A percentile compares a stretch with the other conserved stretches of the same genome.
phyloP scores from a whole-genome alignment of 495 filamentous ascomycete species.

The Aspergillus sparsus region DNA sequence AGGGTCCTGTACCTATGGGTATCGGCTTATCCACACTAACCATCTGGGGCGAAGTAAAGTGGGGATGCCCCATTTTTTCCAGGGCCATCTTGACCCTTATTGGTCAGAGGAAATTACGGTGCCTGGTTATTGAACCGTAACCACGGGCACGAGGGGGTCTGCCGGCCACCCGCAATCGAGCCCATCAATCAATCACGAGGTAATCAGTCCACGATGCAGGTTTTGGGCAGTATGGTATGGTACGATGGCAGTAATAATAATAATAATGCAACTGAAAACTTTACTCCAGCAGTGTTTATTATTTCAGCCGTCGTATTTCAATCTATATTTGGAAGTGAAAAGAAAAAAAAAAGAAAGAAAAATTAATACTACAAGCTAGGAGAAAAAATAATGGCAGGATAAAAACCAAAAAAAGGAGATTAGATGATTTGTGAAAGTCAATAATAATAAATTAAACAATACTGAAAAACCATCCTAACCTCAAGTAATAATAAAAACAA shows the following conservation, averaged over 20 bases:
- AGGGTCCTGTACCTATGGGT: conserved; percentile 14
- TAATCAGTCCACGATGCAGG: conserved; percentile 3
- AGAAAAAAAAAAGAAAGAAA: background rate
- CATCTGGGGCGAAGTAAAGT: background rate
- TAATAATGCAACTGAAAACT: background rate
- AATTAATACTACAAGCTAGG: background rate
- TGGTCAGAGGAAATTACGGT: conserved; percentile 20
- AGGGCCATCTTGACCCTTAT: conserved; percentile 6
- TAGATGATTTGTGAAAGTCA: no score
- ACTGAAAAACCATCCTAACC: no score
- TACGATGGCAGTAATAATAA: background rate
- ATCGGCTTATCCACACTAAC: conserved; percentile 13
- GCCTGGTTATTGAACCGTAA: conserved; percentile 28
- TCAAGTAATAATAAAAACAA: no score
- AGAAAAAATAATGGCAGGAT: no score
- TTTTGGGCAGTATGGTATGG: conserved; percentile 6
- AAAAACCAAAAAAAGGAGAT: no score
- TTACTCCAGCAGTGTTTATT: no score
- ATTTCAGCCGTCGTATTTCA: background rate
- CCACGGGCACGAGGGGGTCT: conserved; percentile 21
- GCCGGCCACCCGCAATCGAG: conserved; percentile 4
- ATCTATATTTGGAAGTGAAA: conserved; percentile 4
- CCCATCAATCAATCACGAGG: conserved; percentile 6
- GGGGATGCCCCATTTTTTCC: conserved; percentile 10
- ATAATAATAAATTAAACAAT: no score